These are phyloP conservation scores for Lachancea mirantina DNA, from an alignment of 805 yeast species.

Conservation along the genomic window DNA sequence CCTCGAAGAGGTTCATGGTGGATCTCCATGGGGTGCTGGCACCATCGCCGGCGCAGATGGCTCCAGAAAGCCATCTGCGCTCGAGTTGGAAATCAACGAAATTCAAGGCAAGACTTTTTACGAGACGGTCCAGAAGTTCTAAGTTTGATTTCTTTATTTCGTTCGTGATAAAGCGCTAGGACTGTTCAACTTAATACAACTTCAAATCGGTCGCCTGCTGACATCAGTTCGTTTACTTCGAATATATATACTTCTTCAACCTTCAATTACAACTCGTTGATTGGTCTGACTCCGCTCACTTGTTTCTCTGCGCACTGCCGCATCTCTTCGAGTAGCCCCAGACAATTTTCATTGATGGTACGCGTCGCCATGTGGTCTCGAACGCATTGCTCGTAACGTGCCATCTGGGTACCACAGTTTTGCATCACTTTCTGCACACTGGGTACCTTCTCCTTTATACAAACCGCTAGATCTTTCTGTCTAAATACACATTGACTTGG, in stretches of 20 bases:
- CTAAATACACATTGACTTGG: constrained; percentile 45
- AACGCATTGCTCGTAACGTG: constrained; percentile 62
- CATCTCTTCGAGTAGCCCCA: constrained; percentile 44
- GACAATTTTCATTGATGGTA: constrained; percentile 44
- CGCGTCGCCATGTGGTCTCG: constrained; percentile 35
- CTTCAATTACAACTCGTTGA: constrained; percentile 14
- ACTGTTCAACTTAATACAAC: too few relatives aligned
- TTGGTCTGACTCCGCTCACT: constrained; percentile 13
- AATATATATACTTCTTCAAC: not conserved
- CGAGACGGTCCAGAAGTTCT: constrained; percentile 34
- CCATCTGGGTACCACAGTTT: constrained; percentile 50
- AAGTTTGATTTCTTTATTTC: too few relatives aligned
- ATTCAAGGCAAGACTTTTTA: constrained; percentile 64
- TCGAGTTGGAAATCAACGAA: constrained; percentile 57
- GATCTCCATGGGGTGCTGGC: constrained; percentile 86
- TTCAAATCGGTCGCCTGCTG: too few relatives aligned
- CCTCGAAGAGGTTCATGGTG: constrained; percentile 65
- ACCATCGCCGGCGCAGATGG: constrained; percentile 72
- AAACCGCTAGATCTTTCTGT: constrained; percentile 51
- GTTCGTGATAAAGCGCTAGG: too few relatives aligned
- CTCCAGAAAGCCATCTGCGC: constrained; percentile 54
- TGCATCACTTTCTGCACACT: constrained; percentile 61
- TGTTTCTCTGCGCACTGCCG: constrained; percentile 50
- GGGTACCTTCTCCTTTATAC: constrained; percentile 63
- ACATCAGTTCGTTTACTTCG: not conserved